phyloP scores from a whole-genome alignment of 257 asterid species.

The Nicotiana undulata region DNA sequence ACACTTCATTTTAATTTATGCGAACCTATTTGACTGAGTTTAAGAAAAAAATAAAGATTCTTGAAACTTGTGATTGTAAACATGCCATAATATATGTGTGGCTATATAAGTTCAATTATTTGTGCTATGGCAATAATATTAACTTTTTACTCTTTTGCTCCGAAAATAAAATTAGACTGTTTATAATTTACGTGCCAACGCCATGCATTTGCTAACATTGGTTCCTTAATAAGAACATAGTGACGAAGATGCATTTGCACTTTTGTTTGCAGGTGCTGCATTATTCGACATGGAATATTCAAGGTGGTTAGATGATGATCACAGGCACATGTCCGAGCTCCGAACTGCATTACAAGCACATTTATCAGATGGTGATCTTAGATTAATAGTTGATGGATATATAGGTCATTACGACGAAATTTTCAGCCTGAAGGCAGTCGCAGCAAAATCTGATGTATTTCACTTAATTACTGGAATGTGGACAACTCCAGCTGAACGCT shows the following conservation, averaged over 20 bases:
- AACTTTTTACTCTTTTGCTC: too few relatives aligned
- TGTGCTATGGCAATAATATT: too few relatives aligned
- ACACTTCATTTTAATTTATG: too few relatives aligned
- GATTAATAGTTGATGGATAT: conserved; percentile 67
- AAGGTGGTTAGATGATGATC: conserved; percentile 90
- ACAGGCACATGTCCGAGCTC: conserved; percentile 71
- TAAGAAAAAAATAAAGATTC: too few relatives aligned
- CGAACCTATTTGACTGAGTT: too few relatives aligned
- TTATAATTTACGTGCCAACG: neutral
- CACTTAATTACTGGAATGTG: conserved; percentile 90
- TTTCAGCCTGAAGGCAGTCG: conserved; percentile 61
- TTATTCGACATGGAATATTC: conserved; percentile 88
- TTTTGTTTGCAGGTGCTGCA: conserved; percentile 57
- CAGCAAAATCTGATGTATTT: conserved; percentile 81
- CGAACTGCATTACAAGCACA: conserved; percentile 78
- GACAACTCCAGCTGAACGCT: conserved; percentile 85
- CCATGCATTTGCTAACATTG: neutral
- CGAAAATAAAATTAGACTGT: too few relatives aligned
- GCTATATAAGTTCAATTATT: too few relatives aligned
- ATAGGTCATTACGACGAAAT: conserved; percentile 73
- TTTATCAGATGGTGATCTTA: conserved; percentile 61
- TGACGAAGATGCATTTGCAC: neutral
- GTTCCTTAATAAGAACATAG: neutral
- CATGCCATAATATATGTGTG: too few relatives aligned
- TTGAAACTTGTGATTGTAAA: too few relatives aligned